Evolutionary conservation across 768 basidiomycete genomes (phyloP).

Genomic region (Dacryopinax spathularia): DNA sequence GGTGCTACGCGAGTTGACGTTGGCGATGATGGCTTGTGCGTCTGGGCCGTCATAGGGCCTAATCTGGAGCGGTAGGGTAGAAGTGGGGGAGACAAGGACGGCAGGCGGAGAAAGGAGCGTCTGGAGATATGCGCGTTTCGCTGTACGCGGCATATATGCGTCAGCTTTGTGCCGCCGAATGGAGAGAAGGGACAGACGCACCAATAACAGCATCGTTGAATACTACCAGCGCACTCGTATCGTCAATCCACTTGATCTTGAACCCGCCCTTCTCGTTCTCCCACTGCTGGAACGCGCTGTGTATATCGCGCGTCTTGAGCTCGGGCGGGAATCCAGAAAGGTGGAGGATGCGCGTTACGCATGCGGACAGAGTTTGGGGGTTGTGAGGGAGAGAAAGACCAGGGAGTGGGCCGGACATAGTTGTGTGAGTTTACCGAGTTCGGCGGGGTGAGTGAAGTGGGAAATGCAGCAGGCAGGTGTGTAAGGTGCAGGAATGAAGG

Average conservation of each 20-base stretch:
- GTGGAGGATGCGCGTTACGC: constrained; percentile 87
- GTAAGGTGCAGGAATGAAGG: constrained; percentile 1
- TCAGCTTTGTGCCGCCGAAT: not conserved
- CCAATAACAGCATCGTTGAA: constrained; percentile 82
- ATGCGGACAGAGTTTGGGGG: constrained; percentile 55
- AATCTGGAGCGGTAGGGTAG: constrained; percentile 46
- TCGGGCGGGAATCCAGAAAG: constrained; percentile 87
- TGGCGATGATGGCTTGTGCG: constrained; percentile 44
- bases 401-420: not conserved
- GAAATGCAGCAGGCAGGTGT: not conserved
- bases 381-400: constrained; percentile 8
- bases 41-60: constrained; percentile 90
- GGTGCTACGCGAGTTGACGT: constrained; percentile 18
- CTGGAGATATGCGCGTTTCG: constrained; percentile 88
- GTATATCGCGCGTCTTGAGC: constrained; percentile 92
- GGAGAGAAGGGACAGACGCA: constrained; percentile 33
- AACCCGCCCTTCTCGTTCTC: constrained; percentile 78
- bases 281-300: constrained; percentile 70
- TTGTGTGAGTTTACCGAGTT: not conserved
- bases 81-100: constrained; percentile 43
- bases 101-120: constrained; percentile 72
- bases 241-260: constrained; percentile 98
- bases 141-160: constrained; percentile 30
- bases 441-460: not conserved
- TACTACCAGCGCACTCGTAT: constrained; percentile 87